A percentile compares a stretch with the other conserved stretches of the same genome.
These are phyloP conservation scores for Teratosphaeria gauchensis DNA, from an alignment of 2,329 filamentous ascomycete species.

Conservation along the genomic window DNA sequence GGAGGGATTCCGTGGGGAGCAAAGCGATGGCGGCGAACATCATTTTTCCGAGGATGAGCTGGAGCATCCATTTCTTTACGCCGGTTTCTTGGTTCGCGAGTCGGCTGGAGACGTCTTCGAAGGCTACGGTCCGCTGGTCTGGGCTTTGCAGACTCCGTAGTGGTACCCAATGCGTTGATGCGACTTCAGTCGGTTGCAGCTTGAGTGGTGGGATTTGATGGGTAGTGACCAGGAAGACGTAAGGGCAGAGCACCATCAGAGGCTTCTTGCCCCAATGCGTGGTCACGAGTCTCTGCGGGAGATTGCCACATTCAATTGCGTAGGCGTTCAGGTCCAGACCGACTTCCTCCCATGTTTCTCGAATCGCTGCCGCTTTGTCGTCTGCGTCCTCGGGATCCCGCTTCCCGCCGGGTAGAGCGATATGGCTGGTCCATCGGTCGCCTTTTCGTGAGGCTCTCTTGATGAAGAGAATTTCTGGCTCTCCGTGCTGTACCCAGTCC, in stretches of 20 bases:
- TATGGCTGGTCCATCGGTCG: constrained; percentile 61
- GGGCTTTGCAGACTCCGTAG: constrained; percentile 52
- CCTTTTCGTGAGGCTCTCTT: constrained; percentile 56
- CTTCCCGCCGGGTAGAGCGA: constrained; percentile 59
- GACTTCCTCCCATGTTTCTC: constrained; percentile 59
- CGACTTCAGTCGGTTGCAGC: constrained; percentile 60
- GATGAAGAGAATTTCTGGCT: constrained; percentile 62
- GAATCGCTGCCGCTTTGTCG: constrained; percentile 52
- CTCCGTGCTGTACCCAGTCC: constrained; percentile 55
- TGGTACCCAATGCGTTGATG: constrained; percentile 60
- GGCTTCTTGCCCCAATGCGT: constrained; percentile 55
- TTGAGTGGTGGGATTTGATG: constrained; percentile 47
- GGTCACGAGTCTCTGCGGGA: constrained; percentile 57
- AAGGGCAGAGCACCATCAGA: constrained; percentile 61
- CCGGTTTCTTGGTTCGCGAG: constrained; percentile 48
- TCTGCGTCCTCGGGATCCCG: constrained; percentile 54
- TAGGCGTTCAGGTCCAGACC: constrained; percentile 42
- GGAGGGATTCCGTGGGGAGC: constrained; percentile 51
- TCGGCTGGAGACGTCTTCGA: constrained; percentile 54
- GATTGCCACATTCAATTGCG: constrained; percentile 46
- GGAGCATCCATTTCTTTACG: constrained; percentile 45
- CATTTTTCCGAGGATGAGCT: constrained; percentile 54
- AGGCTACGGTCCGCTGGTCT: constrained; percentile 50
- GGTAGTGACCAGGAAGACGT: constrained; percentile 53
- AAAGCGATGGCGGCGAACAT: constrained; percentile 56